phyloP scores from a whole-genome alignment of 805 yeast genomes.

The Starmerella bombi region DNA sequence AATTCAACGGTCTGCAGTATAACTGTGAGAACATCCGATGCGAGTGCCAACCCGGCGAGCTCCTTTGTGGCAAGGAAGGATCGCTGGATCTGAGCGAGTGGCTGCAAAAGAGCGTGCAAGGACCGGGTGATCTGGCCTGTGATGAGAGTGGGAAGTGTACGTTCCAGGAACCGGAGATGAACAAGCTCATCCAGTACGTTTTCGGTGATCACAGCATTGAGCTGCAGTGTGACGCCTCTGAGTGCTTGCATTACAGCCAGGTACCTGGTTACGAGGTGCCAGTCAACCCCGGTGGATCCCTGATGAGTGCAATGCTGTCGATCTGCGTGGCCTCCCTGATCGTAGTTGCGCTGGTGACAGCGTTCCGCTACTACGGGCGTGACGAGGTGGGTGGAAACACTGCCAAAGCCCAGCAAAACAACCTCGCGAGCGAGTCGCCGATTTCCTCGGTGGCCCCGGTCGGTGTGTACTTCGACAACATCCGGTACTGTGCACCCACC shows the following conservation, averaged over 20 bases:
- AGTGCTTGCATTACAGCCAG: constrained; percentile 83
- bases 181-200: constrained; percentile 73
- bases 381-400: background rate
- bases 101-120: constrained; percentile 72
- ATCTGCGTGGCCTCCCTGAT: constrained; percentile 19
- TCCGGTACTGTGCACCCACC: constrained; percentile 44
- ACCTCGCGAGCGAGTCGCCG: constrained; percentile 16
- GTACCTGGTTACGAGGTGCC: constrained; percentile 83
- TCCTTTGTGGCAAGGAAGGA: constrained; percentile 89
- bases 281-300: constrained; percentile 26
- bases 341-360: constrained; percentile 12
- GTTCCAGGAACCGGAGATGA: constrained; percentile 93
- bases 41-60: constrained; percentile 78
- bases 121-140: constrained; percentile 89
- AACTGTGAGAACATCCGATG: constrained; percentile 70
- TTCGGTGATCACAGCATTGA: constrained; percentile 93
- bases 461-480: constrained; percentile 58
- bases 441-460: constrained; percentile 35
- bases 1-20: constrained; percentile 55
- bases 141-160: constrained; percentile 50
- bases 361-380: constrained; percentile 1
- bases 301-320: constrained; percentile 17
- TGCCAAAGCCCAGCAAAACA: background rate
- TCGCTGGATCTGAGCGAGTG: constrained; percentile 92
- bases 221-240: constrained; percentile 69